These are phyloP conservation scores for Mortierella sp. DNA, from an alignment of 371 early-diverging fungal species.

Conservation along the genomic window DNA sequence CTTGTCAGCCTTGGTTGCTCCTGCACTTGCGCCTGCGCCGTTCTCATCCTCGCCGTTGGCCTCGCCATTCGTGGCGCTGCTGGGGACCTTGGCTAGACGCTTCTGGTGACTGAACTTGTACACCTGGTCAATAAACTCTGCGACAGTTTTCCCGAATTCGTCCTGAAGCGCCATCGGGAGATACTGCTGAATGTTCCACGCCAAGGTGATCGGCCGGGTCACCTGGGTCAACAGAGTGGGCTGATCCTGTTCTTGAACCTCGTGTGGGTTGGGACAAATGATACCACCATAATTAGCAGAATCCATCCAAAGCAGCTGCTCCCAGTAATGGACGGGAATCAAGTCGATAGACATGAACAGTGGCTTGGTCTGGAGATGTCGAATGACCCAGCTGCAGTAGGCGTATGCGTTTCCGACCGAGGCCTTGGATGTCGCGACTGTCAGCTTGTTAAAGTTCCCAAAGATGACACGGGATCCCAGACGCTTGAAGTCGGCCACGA, in stretches of 20 bases:
- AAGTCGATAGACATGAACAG: slow-evolving; percentile 83
- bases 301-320: slow-evolving; percentile 94
- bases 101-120: slow-evolving; percentile 58
- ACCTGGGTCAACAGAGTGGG: slow-evolving; percentile 32
- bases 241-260: slow-evolving; percentile 52
- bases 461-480: slow-evolving; percentile 85
- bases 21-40: slow-evolving; percentile 2
- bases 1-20: slow-evolving; percentile 39
- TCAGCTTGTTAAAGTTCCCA: slow-evolving; percentile 85
- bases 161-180: slow-evolving; percentile 82
- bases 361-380: slow-evolving; percentile 77
- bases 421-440: slow-evolving; percentile 85
- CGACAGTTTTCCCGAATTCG: slow-evolving; percentile 72
- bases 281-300: slow-evolving; percentile 91
- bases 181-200: slow-evolving; percentile 92
- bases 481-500: slow-evolving; percentile 83
- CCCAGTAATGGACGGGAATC: slow-evolving; percentile 78
- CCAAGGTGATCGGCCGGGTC: slow-evolving; percentile 68
- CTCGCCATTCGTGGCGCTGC: slow-evolving; percentile 19
- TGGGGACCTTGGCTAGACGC: slow-evolving; percentile 24
- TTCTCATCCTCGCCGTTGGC: slow-evolving; percentile 10
- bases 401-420: slow-evolving; percentile 78
- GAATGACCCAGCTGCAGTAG: slow-evolving; percentile 79
- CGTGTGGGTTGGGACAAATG: slow-evolving; percentile 36
- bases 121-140: slow-evolving; percentile 68